phyloP scores from a whole-genome alignment of 2,329 filamentous ascomycete species.

The Thermochaetoides dissita region DNA sequence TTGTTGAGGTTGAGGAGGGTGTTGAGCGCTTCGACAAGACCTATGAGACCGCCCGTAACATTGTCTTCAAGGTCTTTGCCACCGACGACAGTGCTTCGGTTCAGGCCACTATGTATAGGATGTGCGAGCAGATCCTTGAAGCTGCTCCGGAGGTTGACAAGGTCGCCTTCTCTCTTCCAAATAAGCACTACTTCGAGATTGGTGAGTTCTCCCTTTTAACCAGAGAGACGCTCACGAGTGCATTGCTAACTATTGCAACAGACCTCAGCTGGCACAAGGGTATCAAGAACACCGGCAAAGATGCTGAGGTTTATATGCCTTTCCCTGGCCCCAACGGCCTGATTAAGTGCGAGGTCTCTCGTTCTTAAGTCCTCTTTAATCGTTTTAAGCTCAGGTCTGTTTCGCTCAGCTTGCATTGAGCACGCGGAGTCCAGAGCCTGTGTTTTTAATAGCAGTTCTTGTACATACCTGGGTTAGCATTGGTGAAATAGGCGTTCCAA shows the following conservation, averaged over 20 bases:
- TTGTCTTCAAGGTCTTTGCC: slow-evolving; percentile 86
- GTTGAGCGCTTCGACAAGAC: slow-evolving; percentile 61
- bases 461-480: no score
- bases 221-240: no score
- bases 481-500: neutral
- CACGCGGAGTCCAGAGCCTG: no score
- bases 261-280: slow-evolving; percentile 96
- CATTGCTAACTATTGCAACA: slow-evolving; percentile 22
- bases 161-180: slow-evolving; percentile 76
- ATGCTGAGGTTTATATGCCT: slow-evolving; percentile 90
- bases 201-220: slow-evolving; percentile 36
- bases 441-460: no score
- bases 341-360: slow-evolving; percentile 80
- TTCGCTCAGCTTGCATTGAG: no score
- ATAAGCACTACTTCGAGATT: slow-evolving; percentile 98
- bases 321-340: slow-evolving; percentile 88
- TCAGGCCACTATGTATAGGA: slow-evolving; percentile 98
- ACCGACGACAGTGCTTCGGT: slow-evolving; percentile 84
- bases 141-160: slow-evolving; percentile 55
- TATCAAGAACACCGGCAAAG: slow-evolving; percentile 83
- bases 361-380: slow-evolving; percentile 20
- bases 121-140: slow-evolving; percentile 75
- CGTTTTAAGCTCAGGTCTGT: neutral
- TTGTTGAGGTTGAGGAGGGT: slow-evolving; percentile 53
- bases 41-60: slow-evolving; percentile 62